Conservation (phyloP, 495 filamentous ascomycete genomes). For the Chaetomium tenue region DNA sequence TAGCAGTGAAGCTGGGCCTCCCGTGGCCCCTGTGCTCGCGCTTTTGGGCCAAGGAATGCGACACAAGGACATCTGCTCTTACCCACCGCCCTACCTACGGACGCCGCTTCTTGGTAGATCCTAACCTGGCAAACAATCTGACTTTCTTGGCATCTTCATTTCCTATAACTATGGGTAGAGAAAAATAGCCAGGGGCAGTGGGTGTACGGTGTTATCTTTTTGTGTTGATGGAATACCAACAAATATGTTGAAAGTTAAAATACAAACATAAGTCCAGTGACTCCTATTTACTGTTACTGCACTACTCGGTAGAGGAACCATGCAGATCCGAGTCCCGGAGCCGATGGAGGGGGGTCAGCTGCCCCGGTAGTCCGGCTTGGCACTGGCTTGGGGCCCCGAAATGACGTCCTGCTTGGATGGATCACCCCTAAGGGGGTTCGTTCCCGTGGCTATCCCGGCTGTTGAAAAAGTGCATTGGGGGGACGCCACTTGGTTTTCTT, state of each 20-base stretch:
- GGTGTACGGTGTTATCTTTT: background rate
- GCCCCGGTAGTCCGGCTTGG: slow-evolving; percentile 16
- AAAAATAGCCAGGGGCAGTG: no score
- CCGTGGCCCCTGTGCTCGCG: background rate
- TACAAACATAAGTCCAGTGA: background rate
- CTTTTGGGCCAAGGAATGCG: background rate
- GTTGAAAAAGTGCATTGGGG: background rate
- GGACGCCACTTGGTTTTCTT: background rate
- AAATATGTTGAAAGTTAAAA: background rate
- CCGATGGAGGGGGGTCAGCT: slow-evolving; percentile 12
- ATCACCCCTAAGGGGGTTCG: no score
- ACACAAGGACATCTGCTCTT: background rate
- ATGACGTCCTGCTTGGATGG: background rate
- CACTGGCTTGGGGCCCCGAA: background rate
- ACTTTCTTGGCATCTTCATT: background rate
- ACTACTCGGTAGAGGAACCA: background rate
- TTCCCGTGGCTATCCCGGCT: no score
- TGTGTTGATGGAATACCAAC: background rate
- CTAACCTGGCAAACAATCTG: background rate
- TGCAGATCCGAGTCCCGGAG: slow-evolving; percentile 14
- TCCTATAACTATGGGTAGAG: no score
- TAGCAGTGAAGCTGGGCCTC: background rate
- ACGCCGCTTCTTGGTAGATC: background rate
- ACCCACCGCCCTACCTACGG: background rate
- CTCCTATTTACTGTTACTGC: background rate